These are phyloP conservation scores for Diversispora epigaea DNA, from an alignment of 192 early-diverging fungal genomes.

Conservation along the genomic window DNA sequence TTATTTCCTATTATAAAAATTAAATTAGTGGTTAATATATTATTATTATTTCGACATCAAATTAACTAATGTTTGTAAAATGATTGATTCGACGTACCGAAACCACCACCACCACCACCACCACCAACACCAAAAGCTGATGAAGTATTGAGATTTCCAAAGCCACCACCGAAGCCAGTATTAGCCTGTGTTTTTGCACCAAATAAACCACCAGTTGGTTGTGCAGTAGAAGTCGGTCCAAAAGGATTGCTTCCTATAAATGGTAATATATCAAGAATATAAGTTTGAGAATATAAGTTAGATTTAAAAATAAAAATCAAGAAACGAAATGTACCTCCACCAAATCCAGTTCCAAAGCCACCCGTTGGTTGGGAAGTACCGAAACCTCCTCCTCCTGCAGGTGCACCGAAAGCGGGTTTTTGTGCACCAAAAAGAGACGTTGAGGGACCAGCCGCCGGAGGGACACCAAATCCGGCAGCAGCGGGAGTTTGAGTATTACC, in stretches of 20 bases:
- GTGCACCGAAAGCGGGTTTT: constrained; percentile 30
- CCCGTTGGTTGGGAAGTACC: neutral
- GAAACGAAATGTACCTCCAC: neutral
- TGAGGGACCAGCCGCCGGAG: neutral
- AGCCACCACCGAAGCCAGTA: too few relatives aligned
- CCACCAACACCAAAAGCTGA: too few relatives aligned
- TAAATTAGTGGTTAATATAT: neutral
- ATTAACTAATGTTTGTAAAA: neutral
- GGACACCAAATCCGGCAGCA: constrained; percentile 44
- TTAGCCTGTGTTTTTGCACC: too few relatives aligned
- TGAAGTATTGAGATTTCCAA: too few relatives aligned
- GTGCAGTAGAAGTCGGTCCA: too few relatives aligned
- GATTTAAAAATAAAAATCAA: neutral
- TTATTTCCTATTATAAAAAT: neutral
- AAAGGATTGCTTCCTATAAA: too few relatives aligned
- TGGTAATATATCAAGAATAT: neutral
- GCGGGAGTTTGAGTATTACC: constrained; percentile 40
- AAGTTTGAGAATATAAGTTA: neutral
- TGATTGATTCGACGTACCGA: too few relatives aligned
- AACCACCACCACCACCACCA: too few relatives aligned
- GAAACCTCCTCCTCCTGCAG: constrained; percentile 18
- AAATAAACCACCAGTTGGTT: too few relatives aligned
- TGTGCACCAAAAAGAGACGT: neutral
- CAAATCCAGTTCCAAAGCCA: neutral
- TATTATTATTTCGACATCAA: neutral